Evolutionary conservation across 768 basidiomycete species (phyloP).

Genomic region (Hortiboletus flavorubellus): DNA sequence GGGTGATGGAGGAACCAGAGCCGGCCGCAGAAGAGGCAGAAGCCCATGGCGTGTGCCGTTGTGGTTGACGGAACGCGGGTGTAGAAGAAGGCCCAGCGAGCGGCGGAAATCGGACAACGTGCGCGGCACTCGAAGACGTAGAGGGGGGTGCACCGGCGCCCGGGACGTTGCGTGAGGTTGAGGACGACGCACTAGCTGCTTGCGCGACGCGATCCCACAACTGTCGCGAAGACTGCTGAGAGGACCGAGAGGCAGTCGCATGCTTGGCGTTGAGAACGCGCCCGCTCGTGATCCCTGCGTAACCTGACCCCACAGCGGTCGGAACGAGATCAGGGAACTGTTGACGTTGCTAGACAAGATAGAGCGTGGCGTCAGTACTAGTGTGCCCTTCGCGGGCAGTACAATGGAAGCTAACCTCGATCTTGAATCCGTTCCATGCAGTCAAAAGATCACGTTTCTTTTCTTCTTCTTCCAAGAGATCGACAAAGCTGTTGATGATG

Average conservation of each 20-base stretch:
- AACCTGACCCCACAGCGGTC: conserved; percentile 56
- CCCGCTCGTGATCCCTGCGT: conserved; percentile 77
- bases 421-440: conserved; percentile 81
- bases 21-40: conserved; percentile 22
- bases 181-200: conserved; percentile 56
- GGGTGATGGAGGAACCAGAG: neutral
- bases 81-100: conserved; percentile 14
- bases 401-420: conserved; percentile 63
- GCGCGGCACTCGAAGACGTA: conserved; percentile 29
- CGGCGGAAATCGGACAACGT: conserved; percentile 29
- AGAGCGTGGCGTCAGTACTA: neutral
- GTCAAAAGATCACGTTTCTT: conserved; percentile 73
- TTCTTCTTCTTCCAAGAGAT: conserved; percentile 77
- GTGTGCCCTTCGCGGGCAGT: neutral
- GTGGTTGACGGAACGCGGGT: conserved; percentile 38
- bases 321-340: conserved; percentile 80
- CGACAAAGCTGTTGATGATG: conserved; percentile 69
- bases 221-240: conserved; percentile 56
- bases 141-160: conserved; percentile 14
- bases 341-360: conserved; percentile 64
- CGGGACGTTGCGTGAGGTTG: conserved; percentile 30
- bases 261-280: conserved; percentile 84
- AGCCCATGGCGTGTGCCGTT: conserved; percentile 63
- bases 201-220: conserved; percentile 87
- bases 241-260: conserved; percentile 56